A percentile compares a stretch with the other conserved stretches of the same genome.
Evolutionary conservation across 805 yeast genomes (phyloP).

Genomic region (Wickerhamomyces alni): DNA sequence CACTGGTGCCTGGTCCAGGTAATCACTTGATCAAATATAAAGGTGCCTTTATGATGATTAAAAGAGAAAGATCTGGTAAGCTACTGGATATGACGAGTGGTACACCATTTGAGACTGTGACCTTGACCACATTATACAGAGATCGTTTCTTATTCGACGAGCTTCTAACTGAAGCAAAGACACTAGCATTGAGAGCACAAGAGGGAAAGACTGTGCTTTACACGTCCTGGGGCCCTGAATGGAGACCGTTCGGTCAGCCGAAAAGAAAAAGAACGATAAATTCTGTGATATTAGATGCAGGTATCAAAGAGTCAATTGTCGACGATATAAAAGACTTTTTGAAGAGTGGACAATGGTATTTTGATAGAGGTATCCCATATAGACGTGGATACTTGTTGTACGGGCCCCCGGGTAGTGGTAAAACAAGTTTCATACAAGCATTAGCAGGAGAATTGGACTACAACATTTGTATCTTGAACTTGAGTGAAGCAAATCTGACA

Average conservation of each 20-base stretch:
- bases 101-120: constrained; percentile 94
- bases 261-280: constrained; percentile 78
- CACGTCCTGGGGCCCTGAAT: constrained; percentile 97
- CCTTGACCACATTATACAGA: constrained; percentile 80
- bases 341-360: constrained; percentile 82
- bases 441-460: constrained; percentile 94
- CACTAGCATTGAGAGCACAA: constrained; percentile 69
- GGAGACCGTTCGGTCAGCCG: constrained; percentile 98
- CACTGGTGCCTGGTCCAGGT: constrained; percentile 96
- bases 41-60: constrained; percentile 84
- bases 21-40: constrained; percentile 80
- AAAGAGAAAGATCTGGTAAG: constrained; percentile 85
- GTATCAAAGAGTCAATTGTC: constrained; percentile 59
- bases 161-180: constrained; percentile 77
- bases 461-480: constrained; percentile 86
- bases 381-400: constrained; percentile 88
- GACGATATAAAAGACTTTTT: constrained; percentile 78
- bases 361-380: constrained; percentile 95
- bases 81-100: constrained; percentile 86
- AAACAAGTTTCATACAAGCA: constrained; percentile 93
- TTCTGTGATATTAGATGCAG: constrained; percentile 79
- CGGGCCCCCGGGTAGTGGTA: constrained; percentile 98
- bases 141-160: constrained; percentile 68
- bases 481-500: constrained; percentile 86
- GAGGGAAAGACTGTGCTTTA: constrained; percentile 93